A percentile compares a stretch with the other conserved stretches of the same genome.
phyloP scores from a whole-genome alignment of 2,329 filamentous ascomycete genomes.

The Penicillium sp. region DNA sequence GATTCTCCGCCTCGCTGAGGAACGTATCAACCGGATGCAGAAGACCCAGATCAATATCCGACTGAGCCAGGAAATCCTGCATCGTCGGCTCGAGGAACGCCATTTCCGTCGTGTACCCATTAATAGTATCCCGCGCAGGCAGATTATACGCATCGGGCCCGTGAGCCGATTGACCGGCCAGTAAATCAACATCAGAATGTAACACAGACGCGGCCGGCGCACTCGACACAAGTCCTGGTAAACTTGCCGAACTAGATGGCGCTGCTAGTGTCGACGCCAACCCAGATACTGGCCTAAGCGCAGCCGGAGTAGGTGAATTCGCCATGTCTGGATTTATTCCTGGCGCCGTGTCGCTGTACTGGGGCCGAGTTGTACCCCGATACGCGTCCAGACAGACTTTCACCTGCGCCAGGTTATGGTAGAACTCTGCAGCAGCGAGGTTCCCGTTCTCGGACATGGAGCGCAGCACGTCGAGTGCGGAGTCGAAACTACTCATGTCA shows the following conservation, averaged over 20 bases:
- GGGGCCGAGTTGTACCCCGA: constrained; percentile 9
- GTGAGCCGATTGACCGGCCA: constrained; percentile 6
- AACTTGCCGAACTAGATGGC: constrained; percentile 3
- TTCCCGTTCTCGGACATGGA: constrained; percentile 42
- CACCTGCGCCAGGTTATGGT: constrained; percentile 37
- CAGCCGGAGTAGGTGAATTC: background rate
- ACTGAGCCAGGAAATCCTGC: constrained; percentile 43
- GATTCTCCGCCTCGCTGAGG: constrained; percentile 35
- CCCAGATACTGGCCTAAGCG: background rate
- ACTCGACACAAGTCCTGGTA: background rate
- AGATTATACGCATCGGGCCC: constrained; percentile 13
- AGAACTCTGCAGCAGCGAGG: constrained; percentile 39
- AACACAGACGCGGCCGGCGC: constrained; percentile 1
- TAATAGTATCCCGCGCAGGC: constrained; percentile 26
- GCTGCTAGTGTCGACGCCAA: constrained; percentile 1
- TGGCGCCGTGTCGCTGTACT: background rate
- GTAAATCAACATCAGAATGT: constrained; percentile 8
- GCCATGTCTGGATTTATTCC: background rate
- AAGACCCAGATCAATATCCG: constrained; percentile 39
- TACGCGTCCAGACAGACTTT: constrained; percentile 33
- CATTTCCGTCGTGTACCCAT: constrained; percentile 41
- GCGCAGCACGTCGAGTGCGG: constrained; percentile 34
- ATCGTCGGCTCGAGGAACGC: constrained; percentile 43
- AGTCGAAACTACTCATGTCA: constrained; percentile 37
- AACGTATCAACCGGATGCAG: constrained; percentile 40